A percentile compares a stretch with the other conserved stretches of the same genome.
Conservation (phyloP, 305 asterid genomes). For the Fraxinus baroniana region DNA sequence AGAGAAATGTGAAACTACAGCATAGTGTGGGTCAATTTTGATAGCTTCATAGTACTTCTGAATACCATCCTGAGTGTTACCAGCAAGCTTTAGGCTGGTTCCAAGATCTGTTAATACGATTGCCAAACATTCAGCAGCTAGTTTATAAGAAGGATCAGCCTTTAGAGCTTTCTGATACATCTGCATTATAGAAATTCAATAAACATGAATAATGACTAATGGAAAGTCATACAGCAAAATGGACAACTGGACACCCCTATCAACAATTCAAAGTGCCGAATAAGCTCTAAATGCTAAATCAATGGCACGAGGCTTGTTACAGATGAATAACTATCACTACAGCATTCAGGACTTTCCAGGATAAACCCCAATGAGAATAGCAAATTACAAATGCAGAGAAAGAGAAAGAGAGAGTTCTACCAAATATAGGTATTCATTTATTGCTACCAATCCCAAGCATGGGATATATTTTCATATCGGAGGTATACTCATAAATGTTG, state of each 20-base stretch:
- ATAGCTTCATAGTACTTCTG: slow-evolving; percentile 95
- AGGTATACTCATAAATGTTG: background rate
- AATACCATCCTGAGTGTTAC: slow-evolving; percentile 93
- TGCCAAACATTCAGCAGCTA: slow-evolving; percentile 93
- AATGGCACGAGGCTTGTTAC: slow-evolving; percentile 5
- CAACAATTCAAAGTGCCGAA: background rate
- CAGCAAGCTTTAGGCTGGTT: slow-evolving; percentile 96
- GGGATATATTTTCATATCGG: background rate
- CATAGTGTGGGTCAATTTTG: slow-evolving; percentile 85
- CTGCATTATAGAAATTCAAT: slow-evolving; percentile 47
- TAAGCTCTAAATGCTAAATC: slow-evolving; percentile 14
- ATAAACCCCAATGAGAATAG: background rate
- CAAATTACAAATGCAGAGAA: background rate
- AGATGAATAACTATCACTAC: slow-evolving; percentile 14
- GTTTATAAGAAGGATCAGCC: slow-evolving; percentile 83
- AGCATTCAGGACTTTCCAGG: slow-evolving; percentile 15
- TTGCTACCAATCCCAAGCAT: background rate
- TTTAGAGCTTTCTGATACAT: slow-evolving; percentile 88
- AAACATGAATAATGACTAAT: slow-evolving; percentile 3
- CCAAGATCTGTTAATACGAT: slow-evolving; percentile 96
- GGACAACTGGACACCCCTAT: background rate
- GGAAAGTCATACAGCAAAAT: slow-evolving; percentile 16
- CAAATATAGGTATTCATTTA: background rate
- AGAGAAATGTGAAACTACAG: slow-evolving; percentile 54
- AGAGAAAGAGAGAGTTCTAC: background rate